Base-by-base conservation (phyloP, 2,329 filamentous ascomycete genomes). In the Emmonsiellopsis sp. region DNA sequence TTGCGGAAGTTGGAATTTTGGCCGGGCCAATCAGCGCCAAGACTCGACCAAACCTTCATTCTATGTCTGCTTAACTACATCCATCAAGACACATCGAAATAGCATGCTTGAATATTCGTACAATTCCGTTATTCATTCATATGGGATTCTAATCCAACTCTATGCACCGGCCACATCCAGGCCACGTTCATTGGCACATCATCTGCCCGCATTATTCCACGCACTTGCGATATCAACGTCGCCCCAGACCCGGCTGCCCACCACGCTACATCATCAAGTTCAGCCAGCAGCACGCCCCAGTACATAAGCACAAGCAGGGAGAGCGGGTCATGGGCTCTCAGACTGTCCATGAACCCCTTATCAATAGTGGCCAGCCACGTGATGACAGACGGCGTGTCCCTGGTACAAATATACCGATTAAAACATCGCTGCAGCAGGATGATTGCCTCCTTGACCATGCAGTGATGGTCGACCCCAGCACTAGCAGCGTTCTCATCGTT, bases 381-480 rank as follows among this genome's bases (percentile, higher is more conserved):
- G 15, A 69, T 57, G 11, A 69, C 61, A 15, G 67, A 64, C 2
- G 63, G 65, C 2, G 65, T 57, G 50, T 67, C 66, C n/a, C 53
- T 44, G 0, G 55, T 54, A 42, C 60, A 57, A 7, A 51, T 48
- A 50, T 65, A 65, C 38, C 64, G 58, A 2, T 54, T 56, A 50
- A 64, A 70, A 51, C 64, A 68, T 8, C 61, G 59, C 11, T 54
- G 62, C 20, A 70, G 61, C 20, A 63, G 56, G 6, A 56, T 38
- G 10, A 69, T 60, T 7, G 67, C 62, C 13, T 64, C 57, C 53
- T 65, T 61, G 34, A 68, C 61, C 43, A 68, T 65, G 9, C 55
- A 58, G 37, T 68, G 62, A 38, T 67, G 62, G 5, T 65, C 58
- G 3, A 57, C 50, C 31, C 66, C 63, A 7, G 61, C 51, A 26